Evolutionary conservation across 306 rosid genomes (phyloP).

Genomic region (Nissolia schottii): DNA sequence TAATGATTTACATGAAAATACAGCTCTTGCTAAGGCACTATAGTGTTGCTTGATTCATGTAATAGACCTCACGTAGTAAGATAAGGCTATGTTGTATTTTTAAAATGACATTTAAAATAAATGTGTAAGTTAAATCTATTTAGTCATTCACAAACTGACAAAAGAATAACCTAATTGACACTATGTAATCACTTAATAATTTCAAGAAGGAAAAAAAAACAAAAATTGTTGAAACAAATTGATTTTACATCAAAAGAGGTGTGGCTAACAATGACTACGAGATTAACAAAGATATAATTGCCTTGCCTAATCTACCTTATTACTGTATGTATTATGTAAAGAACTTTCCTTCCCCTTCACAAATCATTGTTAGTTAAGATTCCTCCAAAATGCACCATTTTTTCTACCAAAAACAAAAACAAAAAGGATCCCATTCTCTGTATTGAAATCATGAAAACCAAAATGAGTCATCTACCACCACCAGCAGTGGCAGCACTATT

Average conservation of each 20-base stretch:
- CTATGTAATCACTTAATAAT: no score
- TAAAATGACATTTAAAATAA: no score
- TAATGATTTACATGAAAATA: no score
- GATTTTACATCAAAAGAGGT: constrained; percentile 23
- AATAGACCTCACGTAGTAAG: no score
- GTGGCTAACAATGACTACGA: constrained; percentile 13
- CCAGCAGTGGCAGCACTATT: constrained; percentile 44
- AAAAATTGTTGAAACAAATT: constrained; percentile 18
- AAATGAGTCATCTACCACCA: constrained; percentile 42
- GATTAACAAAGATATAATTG: constrained; percentile 14
- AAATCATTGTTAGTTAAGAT: constrained; percentile 23
- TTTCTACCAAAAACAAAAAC: not conserved
- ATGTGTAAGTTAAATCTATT: no score
- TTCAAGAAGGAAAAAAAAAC: not conserved
- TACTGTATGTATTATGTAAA: constrained; percentile 4
- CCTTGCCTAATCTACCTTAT: constrained; percentile 13
- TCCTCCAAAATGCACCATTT: constrained; percentile 32
- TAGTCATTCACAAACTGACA: no score
- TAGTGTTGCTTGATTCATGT: no score
- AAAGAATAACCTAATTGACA: no score
- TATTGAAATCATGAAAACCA: constrained; percentile 11
- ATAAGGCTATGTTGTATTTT: no score
- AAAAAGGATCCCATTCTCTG: constrained; percentile 6
- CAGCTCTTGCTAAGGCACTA: no score
- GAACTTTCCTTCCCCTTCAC: constrained; percentile 31